Percentiles rank a stretch among this genome's conserved stretches.
These are phyloP conservation scores for Bondarzewia mesenterica DNA, from an alignment of 1,284 basidiomycete species.

Conservation along the genomic window DNA sequence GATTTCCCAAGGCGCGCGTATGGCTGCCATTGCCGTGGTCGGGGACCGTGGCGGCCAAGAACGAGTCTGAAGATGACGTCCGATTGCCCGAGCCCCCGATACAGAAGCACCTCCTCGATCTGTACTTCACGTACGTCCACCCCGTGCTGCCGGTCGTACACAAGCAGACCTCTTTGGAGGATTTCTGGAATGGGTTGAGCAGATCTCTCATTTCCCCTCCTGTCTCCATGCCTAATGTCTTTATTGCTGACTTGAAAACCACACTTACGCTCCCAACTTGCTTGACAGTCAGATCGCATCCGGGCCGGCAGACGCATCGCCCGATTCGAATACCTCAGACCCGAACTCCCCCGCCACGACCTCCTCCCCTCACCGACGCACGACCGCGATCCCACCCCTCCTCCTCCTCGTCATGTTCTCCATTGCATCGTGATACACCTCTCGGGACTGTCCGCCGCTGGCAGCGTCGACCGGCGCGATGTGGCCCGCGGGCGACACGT, in stretches of 20 bases:
- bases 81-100: slow-evolving; percentile 44
- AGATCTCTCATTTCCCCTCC: no score
- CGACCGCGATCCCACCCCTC: slow-evolving; percentile 45
- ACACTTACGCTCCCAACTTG: slow-evolving; percentile 2
- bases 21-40: slow-evolving; percentile 58
- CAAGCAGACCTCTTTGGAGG: slow-evolving; percentile 60
- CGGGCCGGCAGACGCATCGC: slow-evolving; percentile 16
- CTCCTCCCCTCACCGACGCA: slow-evolving; percentile 26
- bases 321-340: slow-evolving; percentile 13
- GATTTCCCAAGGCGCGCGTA: slow-evolving; percentile 73
- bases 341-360: slow-evolving; percentile 12
- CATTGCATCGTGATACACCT: slow-evolving; percentile 63
- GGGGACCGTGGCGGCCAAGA: slow-evolving; percentile 23
- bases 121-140: slow-evolving; percentile 79
- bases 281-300: slow-evolving; percentile 11
- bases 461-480: slow-evolving; percentile 50
- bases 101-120: slow-evolving; percentile 62
- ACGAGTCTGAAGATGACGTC: slow-evolving; percentile 29
- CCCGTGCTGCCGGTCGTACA: slow-evolving; percentile 66
- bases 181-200: slow-evolving; percentile 36
- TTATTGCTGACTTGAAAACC: slow-evolving; percentile 2
- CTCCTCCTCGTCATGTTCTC: slow-evolving; percentile 74
- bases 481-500: slow-evolving; percentile 78
- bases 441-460: slow-evolving; percentile 21
- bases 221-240: no score